These are phyloP conservation scores for Aspergillus alliaceus DNA, from an alignment of 2,329 filamentous ascomycete genomes.

Conservation along the genomic window DNA sequence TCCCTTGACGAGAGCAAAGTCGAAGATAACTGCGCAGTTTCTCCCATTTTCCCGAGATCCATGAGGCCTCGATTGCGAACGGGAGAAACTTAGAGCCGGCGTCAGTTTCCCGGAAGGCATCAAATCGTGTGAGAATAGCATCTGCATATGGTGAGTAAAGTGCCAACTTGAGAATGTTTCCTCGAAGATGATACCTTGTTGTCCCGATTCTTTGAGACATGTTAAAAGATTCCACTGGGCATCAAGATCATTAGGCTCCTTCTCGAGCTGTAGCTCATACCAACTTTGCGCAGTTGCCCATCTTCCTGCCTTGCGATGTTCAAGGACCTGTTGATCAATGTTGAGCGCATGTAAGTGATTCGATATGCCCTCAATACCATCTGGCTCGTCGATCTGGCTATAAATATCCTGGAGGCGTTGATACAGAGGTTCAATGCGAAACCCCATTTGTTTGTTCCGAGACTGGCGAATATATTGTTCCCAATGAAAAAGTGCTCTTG, in stretches of 20 bases:
- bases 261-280: constrained; percentile 88
- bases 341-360: constrained; percentile 82
- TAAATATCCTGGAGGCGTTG: constrained; percentile 89
- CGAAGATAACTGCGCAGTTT: constrained; percentile 67
- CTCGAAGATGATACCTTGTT: constrained; percentile 67
- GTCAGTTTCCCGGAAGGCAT: constrained; percentile 63
- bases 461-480: constrained; percentile 79
- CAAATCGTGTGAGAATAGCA: constrained; percentile 81
- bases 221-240: constrained; percentile 80
- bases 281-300: constrained; percentile 96
- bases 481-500: constrained; percentile 88
- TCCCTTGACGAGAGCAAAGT: constrained; percentile 32
- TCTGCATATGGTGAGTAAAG: constrained; percentile 50
- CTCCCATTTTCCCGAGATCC: constrained; percentile 82
- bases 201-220: constrained; percentile 92
- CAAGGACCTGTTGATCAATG: constrained; percentile 87
- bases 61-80: constrained; percentile 86
- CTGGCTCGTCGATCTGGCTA: constrained; percentile 94
- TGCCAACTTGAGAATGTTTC: background rate
- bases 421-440: constrained; percentile 64
- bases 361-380: constrained; percentile 93
- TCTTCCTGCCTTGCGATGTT: constrained; percentile 86
- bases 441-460: constrained; percentile 50
- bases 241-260: constrained; percentile 73
- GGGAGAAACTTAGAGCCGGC: constrained; percentile 67